Evolutionary conservation across 2,329 filamentous ascomycete species (phyloP).

Genomic region (Clathrospora elynae): DNA sequence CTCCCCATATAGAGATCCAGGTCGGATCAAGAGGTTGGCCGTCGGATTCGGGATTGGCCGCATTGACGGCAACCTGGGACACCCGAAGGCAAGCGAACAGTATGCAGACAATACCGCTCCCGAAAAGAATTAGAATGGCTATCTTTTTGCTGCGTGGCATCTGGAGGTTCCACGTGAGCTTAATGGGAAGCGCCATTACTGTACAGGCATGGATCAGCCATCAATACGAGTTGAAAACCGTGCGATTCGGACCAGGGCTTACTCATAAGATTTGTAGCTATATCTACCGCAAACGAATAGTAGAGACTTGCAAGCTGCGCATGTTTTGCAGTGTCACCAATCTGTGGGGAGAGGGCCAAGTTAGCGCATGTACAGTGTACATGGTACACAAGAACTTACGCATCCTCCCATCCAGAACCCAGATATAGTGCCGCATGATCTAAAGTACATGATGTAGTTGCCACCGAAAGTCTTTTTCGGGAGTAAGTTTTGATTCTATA

Average conservation of each 20-base stretch:
- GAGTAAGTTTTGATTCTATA: neutral
- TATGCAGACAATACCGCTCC: conserved; percentile 19
- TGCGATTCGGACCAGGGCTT: neutral
- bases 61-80: conserved; percentile 36
- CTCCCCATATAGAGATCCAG: conserved; percentile 45
- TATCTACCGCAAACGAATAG: conserved; percentile 31
- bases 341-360: neutral
- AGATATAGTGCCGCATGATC: conserved; percentile 36
- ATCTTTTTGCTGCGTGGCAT: conserved; percentile 40
- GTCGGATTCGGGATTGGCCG: conserved; percentile 26
- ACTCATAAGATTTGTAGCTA: conserved; percentile 42
- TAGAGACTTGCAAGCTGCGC: conserved; percentile 33
- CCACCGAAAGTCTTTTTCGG: conserved; percentile 39
- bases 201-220: neutral
- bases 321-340: conserved; percentile 7
- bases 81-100: conserved; percentile 26
- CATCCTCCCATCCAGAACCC: conserved; percentile 20
- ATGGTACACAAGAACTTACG: neutral
- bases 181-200: conserved; percentile 44
- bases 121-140: conserved; percentile 31
- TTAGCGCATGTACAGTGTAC: neutral
- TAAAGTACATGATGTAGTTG: conserved; percentile 44
- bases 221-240: neutral
- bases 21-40: conserved; percentile 23
- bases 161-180: conserved; percentile 42